Evolutionary conservation across 192 early-diverging fungal genomes (phyloP).

Genomic region (Allomyces arbusculus): DNA sequence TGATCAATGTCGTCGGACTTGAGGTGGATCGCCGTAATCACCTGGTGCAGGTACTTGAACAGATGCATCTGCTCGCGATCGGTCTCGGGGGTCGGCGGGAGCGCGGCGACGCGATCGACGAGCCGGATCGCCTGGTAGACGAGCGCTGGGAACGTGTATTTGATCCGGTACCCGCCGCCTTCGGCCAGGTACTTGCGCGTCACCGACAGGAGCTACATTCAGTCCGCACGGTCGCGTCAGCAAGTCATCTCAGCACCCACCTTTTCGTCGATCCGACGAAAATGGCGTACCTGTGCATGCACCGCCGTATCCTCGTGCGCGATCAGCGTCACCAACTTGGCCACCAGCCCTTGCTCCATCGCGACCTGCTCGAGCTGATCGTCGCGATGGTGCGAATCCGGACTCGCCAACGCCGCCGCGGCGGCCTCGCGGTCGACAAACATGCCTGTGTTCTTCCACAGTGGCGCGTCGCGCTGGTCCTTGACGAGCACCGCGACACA

Average conservation of each 20-base stretch:
- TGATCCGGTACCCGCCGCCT: slow-evolving; percentile 71
- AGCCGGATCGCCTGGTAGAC: slow-evolving; percentile 46
- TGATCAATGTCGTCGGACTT: slow-evolving; percentile 27
- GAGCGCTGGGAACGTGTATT: slow-evolving; percentile 80
- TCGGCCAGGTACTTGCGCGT: slow-evolving; percentile 70
- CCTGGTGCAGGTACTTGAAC: slow-evolving; percentile 75
- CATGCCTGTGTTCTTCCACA: not conserved
- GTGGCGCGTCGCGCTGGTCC: not conserved
- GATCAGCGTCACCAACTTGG: slow-evolving; percentile 33
- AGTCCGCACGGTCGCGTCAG: too few species aligned
- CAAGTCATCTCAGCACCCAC: too few species aligned
- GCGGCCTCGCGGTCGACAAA: not conserved
- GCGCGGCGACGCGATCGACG: slow-evolving; percentile 3
- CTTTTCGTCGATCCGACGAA: not conserved
- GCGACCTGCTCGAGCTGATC: slow-evolving; percentile 55
- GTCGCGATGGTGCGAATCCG: not conserved
- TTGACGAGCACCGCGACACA: not conserved
- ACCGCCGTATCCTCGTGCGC: slow-evolving; percentile 3
- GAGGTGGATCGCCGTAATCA: slow-evolving; percentile 50
- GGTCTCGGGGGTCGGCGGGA: not conserved
- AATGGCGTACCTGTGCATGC: not conserved
- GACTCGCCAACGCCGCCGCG: not conserved
- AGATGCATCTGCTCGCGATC: slow-evolving; percentile 9
- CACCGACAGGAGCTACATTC: slow-evolving; percentile 26
- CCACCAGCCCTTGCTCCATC: slow-evolving; percentile 80